These are phyloP conservation scores for Neospermospora avenae DNA, from an alignment of 2,329 filamentous ascomycete genomes.

Conservation along the genomic window DNA sequence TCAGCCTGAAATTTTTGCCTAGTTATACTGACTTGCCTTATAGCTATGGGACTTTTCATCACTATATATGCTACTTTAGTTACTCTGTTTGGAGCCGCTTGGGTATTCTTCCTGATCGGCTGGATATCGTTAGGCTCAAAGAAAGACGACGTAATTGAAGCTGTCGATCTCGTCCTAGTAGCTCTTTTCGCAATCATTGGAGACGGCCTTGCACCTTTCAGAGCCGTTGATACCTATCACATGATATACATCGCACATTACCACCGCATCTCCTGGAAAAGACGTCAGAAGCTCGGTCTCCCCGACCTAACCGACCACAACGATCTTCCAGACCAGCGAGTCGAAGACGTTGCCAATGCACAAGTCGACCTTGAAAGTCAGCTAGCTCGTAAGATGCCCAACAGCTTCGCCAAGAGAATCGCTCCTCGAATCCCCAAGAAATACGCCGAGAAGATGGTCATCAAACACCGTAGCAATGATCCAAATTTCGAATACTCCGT, in stretches of 20 bases:
- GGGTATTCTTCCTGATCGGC: slow-evolving; percentile 85
- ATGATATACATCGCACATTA: slow-evolving; percentile 79
- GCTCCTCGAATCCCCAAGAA: slow-evolving; percentile 25
- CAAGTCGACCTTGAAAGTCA: slow-evolving; percentile 39
- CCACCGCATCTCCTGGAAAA: slow-evolving; percentile 43
- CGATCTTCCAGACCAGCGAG: slow-evolving; percentile 51
- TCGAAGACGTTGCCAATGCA: slow-evolving; percentile 38
- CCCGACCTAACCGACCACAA: slow-evolving; percentile 52
- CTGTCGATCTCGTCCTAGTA: slow-evolving; percentile 68
- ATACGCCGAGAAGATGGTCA: slow-evolving; percentile 21
- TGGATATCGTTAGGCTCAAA: slow-evolving; percentile 79
- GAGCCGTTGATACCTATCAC: slow-evolving; percentile 79
- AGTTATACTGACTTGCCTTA: not conserved
- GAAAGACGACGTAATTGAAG: slow-evolving; percentile 65
- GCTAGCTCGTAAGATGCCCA: slow-evolving; percentile 23
- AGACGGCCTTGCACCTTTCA: slow-evolving; percentile 69
- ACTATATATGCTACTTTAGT: slow-evolving; percentile 82
- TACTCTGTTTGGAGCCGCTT: slow-evolving; percentile 78
- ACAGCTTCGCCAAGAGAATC: slow-evolving; percentile 20
- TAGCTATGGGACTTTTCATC: slow-evolving; percentile 73
- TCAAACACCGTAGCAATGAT: slow-evolving; percentile 13
- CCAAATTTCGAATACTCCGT: slow-evolving; percentile 52
- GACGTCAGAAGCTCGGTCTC: slow-evolving; percentile 56
- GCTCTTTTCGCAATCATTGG: slow-evolving; percentile 68
- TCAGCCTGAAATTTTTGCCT: not conserved